A percentile compares a stretch with the other conserved stretches of the same genome.
These are phyloP conservation scores for Drechslerella coelobrocha DNA, from an alignment of 2,329 filamentous ascomycete species.

Conservation along the genomic window DNA sequence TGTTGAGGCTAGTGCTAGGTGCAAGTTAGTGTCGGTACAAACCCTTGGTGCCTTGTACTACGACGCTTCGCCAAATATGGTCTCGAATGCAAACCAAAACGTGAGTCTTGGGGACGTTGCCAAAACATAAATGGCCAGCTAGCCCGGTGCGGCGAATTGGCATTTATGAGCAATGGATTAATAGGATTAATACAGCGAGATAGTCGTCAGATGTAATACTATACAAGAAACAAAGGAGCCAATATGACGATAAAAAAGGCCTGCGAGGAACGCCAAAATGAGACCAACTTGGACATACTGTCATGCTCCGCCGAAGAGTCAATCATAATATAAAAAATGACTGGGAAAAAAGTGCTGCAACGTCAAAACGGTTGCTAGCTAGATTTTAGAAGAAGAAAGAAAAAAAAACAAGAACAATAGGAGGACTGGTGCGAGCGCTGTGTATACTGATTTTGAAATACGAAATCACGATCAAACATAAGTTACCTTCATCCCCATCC, in stretches of 20 bases:
- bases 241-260: neutral
- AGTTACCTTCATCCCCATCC: constrained; percentile 96
- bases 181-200: neutral
- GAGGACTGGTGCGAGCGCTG: neutral
- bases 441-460: constrained; percentile 8
- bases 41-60: too few species aligned
- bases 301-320: constrained; percentile 1
- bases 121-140: too few species aligned
- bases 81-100: too few species aligned
- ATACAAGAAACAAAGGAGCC: neutral
- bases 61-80: too few species aligned
- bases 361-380: neutral
- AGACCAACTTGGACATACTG: constrained; percentile 1
- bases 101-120: too few species aligned
- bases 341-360: neutral
- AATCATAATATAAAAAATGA: too few species aligned
- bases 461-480: constrained; percentile 71
- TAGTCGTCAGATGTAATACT: neutral
- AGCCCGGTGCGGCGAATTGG: too few species aligned
- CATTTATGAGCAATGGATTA: neutral
- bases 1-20: too few species aligned
- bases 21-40: too few species aligned
- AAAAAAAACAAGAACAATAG: too few species aligned
- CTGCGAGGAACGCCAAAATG: constrained; percentile 3
- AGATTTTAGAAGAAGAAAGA: neutral